Conservation (phyloP, 768 basidiomycete genomes). For the Xerocomus spinulosus region DNA sequence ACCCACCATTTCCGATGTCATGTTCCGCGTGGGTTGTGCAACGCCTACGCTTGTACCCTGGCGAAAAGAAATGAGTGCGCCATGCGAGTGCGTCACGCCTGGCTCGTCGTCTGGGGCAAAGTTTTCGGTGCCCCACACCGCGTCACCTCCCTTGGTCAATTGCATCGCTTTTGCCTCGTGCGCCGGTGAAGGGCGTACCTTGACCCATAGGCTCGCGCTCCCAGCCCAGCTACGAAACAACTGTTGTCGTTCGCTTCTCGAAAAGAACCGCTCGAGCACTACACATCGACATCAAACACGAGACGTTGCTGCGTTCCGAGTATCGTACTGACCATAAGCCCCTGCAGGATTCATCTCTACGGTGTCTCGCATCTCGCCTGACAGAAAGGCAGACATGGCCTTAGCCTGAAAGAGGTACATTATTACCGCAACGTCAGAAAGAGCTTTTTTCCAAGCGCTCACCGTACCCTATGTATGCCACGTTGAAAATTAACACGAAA, state of each 20-base stretch:
- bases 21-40: conserved; percentile 42
- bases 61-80: conserved; percentile 81
- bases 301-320: not conserved
- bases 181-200: conserved; percentile 43
- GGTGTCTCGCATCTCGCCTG: conserved; percentile 94
- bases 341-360: conserved; percentile 81
- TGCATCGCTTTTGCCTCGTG: not conserved
- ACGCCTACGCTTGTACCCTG: conserved; percentile 9
- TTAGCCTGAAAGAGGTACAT: conserved; percentile 59
- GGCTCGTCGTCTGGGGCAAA: conserved; percentile 77
- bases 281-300: not conserved
- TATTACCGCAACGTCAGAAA: not conserved
- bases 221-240: conserved; percentile 96
- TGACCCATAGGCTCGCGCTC: conserved; percentile 90
- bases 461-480: conserved; percentile 60
- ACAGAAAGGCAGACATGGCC: conserved; percentile 91
- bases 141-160: conserved; percentile 62
- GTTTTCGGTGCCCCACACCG: conserved; percentile 74
- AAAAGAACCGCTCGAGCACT: conserved; percentile 90
- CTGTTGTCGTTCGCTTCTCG: conserved; percentile 78
- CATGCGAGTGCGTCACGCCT: conserved; percentile 59
- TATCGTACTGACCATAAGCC: conserved; percentile 51
- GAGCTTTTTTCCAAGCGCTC: conserved; percentile 23
- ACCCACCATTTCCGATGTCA: conserved; percentile 74
- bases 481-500: not conserved